These are phyloP conservation scores for Drosera spatulata DNA, from an alignment of 179 eudicot species.

Conservation along the genomic window DNA sequence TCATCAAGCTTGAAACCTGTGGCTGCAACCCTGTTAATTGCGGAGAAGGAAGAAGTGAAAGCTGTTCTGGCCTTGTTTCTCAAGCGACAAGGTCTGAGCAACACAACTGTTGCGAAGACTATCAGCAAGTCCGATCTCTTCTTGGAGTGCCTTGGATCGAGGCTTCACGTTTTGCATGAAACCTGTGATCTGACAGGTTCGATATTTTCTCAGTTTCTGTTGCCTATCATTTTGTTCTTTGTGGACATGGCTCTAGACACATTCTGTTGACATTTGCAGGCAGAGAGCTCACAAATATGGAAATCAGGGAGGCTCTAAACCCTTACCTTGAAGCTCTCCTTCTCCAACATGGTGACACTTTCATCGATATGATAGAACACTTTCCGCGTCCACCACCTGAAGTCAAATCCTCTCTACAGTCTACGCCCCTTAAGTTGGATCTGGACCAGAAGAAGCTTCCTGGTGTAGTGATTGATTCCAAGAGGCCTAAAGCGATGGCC, in stretches of 20 bases:
- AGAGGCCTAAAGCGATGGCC: conserved; percentile 11
- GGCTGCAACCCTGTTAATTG: conserved; percentile 47
- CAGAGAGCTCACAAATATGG: no score
- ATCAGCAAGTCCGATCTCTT: conserved; percentile 69
- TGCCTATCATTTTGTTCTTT: no score
- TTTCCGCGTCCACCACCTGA: conserved; percentile 49
- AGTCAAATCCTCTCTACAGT: no score
- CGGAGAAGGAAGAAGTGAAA: conserved; percentile 89
- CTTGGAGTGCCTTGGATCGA: conserved; percentile 68
- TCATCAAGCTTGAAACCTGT: conserved; percentile 31
- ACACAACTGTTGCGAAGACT: conserved; percentile 51
- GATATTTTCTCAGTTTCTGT: conserved; percentile 12
- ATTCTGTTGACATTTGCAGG: neutral
- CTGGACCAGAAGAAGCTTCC: no score
- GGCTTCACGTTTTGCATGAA: conserved; percentile 64
- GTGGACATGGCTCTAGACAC: no score
- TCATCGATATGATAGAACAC: conserved; percentile 53
- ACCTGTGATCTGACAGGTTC: conserved; percentile 83
- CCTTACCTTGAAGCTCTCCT: conserved; percentile 62
- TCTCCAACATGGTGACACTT: conserved; percentile 44
- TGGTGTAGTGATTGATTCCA: no score
- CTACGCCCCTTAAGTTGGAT: no score
- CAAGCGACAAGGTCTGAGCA: conserved; percentile 56
- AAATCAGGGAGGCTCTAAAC: no score
- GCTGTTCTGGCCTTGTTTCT: conserved; percentile 24